Evolutionary conservation across 2,329 filamentous ascomycete species (phyloP).

Genomic region (Rosellinia necatrix): DNA sequence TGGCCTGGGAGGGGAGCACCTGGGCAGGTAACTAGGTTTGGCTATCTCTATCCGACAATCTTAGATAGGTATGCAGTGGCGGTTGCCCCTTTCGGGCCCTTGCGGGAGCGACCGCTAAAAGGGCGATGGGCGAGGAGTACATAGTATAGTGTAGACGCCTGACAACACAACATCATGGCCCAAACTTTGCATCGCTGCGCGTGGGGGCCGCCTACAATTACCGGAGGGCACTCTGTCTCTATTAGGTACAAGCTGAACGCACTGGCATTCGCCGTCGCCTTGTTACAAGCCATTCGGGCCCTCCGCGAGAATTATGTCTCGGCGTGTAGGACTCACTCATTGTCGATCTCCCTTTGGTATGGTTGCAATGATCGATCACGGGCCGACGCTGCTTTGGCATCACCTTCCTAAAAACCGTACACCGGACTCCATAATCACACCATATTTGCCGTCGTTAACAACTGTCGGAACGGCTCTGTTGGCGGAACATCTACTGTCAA

Average conservation of each 20-base stretch:
- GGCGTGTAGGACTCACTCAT: conserved; percentile 18
- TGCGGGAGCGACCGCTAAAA: conserved; percentile 18
- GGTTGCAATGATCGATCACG: conserved; percentile 1
- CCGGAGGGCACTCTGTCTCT: background rate
- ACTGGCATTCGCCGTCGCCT: conserved; percentile 26
- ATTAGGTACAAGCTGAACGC: conserved; percentile 7
- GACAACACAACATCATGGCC: conserved; percentile 12
- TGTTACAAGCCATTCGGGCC: conserved; percentile 35
- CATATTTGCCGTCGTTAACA: background rate
- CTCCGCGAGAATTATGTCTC: conserved; percentile 38
- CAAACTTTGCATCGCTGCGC: conserved; percentile 31
- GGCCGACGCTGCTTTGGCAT: background rate
- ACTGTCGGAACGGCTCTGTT: too few relatives aligned
- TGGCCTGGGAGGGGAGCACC: background rate
- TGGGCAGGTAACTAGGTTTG: too few relatives aligned
- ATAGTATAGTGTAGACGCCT: too few relatives aligned
- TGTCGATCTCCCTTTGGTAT: conserved; percentile 1
- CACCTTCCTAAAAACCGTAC: background rate
- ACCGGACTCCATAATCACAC: background rate
- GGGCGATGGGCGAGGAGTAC: conserved; percentile 8
- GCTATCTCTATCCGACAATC: too few relatives aligned
- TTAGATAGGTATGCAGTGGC: too few relatives aligned
- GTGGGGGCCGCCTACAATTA: conserved; percentile 14
- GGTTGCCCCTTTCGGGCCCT: background rate
- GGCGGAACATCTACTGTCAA: background rate